Conservation (phyloP, 306 rosid genomes). For the Cyamopsis tetragonoloba region DNA sequence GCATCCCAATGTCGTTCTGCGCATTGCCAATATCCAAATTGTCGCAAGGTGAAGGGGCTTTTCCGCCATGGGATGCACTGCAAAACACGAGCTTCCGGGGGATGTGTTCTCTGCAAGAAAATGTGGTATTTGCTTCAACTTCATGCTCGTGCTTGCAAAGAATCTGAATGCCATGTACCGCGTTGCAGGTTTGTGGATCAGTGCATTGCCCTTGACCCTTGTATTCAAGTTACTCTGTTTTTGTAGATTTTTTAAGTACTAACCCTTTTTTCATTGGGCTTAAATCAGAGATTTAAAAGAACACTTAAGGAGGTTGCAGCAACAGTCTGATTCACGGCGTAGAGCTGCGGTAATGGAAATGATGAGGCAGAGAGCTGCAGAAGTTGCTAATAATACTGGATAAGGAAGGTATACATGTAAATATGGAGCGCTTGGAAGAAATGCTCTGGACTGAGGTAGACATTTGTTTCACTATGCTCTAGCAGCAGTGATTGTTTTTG, state of each 20-base stretch:
- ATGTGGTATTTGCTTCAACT: slow-evolving; percentile 99
- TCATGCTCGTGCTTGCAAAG: slow-evolving; percentile 98
- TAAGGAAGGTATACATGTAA: slow-evolving; percentile 43
- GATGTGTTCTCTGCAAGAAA: slow-evolving; percentile 91
- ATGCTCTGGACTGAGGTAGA: slow-evolving; percentile 25
- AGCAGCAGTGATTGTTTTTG: slow-evolving; percentile 24
- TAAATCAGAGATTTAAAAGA: slow-evolving; percentile 83
- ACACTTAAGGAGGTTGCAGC: slow-evolving; percentile 91
- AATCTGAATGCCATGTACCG: slow-evolving; percentile 90
- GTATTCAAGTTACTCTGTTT: not conserved
- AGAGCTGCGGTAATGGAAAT: slow-evolving; percentile 99
- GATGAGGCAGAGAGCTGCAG: slow-evolving; percentile 99
- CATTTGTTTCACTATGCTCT: slow-evolving; percentile 31
- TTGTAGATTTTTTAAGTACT: not conserved
- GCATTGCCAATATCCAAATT: slow-evolving; percentile 89
- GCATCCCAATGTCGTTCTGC: slow-evolving; percentile 95
- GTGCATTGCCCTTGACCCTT: not conserved
- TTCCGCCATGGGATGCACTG: slow-evolving; percentile 96
- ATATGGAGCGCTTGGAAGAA: slow-evolving; percentile 27
- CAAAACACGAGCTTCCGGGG: slow-evolving; percentile 89
- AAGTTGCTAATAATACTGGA: slow-evolving; percentile 72
- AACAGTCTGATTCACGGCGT: slow-evolving; percentile 92
- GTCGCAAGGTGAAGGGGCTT: slow-evolving; percentile 96
- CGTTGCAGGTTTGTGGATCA: slow-evolving; percentile 81
- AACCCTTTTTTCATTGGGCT: not conserved